These are phyloP conservation scores for Mortierella sp. DNA, from an alignment of 371 early-diverging fungal species.

Conservation along the genomic window DNA sequence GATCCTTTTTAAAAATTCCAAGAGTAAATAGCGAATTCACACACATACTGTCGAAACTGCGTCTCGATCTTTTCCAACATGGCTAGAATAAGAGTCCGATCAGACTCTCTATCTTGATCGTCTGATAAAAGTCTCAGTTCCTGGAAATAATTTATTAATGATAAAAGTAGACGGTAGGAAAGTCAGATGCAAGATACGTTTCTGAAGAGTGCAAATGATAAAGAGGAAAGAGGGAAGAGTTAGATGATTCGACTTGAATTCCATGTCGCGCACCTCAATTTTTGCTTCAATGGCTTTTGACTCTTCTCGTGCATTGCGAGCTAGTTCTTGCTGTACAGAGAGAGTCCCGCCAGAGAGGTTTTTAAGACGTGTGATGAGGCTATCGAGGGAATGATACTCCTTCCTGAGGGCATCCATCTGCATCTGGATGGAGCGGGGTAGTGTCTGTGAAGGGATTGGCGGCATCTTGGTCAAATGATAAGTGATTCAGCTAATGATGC, in stretches of 20 bases:
- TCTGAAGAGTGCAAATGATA: background rate
- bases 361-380: conserved; percentile 36
- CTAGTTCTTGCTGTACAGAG: conserved; percentile 51
- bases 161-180: background rate
- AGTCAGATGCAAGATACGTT: background rate
- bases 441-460: conserved; percentile 19
- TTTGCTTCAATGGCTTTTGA: conserved; percentile 49
- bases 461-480: conserved; percentile 21
- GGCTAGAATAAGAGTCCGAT: conserved; percentile 60
- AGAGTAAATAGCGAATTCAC: background rate
- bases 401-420: conserved; percentile 51
- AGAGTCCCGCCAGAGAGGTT: conserved; percentile 39
- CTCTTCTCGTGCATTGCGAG: conserved; percentile 46
- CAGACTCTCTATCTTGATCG: conserved; percentile 69
- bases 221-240: background rate
- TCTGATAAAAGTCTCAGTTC: conserved; percentile 66
- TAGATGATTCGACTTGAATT: background rate
- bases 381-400: conserved; percentile 49
- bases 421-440: conserved; percentile 36
- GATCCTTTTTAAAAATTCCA: background rate
- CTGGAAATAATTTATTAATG: conserved; percentile 60
- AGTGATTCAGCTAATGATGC: background rate
- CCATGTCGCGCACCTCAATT: conserved; percentile 31
- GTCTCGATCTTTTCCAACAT: conserved; percentile 68
- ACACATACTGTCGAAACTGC: conserved; percentile 70